Evolutionary conservation across 352 stramenopile genomes (phyloP), one percentile per base, ranked within the genome.

Genomic region (Phytophthora niederhauseri): DNA sequence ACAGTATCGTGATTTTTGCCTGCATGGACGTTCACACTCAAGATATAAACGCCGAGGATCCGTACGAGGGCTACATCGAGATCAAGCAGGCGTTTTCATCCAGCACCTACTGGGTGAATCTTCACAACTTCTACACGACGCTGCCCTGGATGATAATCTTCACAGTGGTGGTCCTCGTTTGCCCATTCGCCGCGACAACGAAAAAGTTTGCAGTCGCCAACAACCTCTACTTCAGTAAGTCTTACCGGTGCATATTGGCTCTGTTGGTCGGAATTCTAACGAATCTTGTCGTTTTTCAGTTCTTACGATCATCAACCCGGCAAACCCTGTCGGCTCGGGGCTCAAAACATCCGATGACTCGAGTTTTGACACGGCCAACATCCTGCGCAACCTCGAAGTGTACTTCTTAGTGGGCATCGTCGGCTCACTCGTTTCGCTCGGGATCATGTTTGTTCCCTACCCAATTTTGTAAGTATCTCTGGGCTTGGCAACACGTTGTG

Each of bases 191-290:
- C 49, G 85, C 65, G 59, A 94, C 84, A 64, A 91, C 82, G 19
- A 91, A 92, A 64, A 94, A 91, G 72, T 94, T 91, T 57, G 80
- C 83, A n/a, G 68, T 92, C 6, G 82, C 75, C 51, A 92, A 90
- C 71, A 94, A 91, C 51, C 74, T 92, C 28, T 94, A 85, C 76
- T 94, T 94, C 68, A 69, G 78, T 89, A 78, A 48, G 82, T 17
- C n/a, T 19, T 34, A 46, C 19, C 1, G 2, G n/a, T 45, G 14
- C 7, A 22, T 59, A 14, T 1, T 19, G 15, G 17, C 41, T 53
- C 14, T 51, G 9, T 4, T 36, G 14, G 2, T 48, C 19, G 26
- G 19, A 51, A 20, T 22, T 28, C 43, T 57, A 58, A 70, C 22
- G 9, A 19, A 31, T n/a, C 7, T 17, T 62, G n/a, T 19, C 34